Evolutionary conservation across 441 rosid species (phyloP), one percentile per base, ranked within the genome.

Genomic region (Isatis lusitanica): DNA sequence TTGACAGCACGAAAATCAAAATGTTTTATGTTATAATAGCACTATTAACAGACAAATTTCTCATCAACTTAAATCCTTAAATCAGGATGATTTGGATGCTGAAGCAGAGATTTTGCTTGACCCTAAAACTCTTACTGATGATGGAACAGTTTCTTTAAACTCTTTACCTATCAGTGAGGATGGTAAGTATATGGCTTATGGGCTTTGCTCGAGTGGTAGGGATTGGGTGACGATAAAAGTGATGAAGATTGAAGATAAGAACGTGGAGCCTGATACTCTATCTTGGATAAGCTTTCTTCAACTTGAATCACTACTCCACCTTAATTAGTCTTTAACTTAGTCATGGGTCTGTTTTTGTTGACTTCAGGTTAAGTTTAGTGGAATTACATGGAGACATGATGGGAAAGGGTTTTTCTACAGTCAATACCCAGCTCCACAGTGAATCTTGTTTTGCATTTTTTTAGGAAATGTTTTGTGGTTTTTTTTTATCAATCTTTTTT

Each of bases 381-480:
- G 79, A 16, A 87, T 91, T 63, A 79, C 80, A 70, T 94, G 98
- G 98, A 90, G 96, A n/a, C 95, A 85, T 72, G 97, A 91, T 75
- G 70, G 73, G 74, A 84, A 84, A 78, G 96, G 98, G 1, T 94
- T 94, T 75, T 94, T 94, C 86, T 94, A 91, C 66, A 60, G 95
- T 78, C 97, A 96, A 7, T 94, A 83, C 10, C 96, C 98, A 42
- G 82, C 86, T 61, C 97, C 96, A 63, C 84, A 76, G 97, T 91
- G 85, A 79, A 92, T 81, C 4, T 44, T 61, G 18, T 12, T n/a
- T 9, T 3, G 44, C 16, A 21, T n/a, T n/a, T n/a, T n/a, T n/a
- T n/a, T n/a, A n/a, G n/a, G n/a, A n/a, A n/a, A n/a, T n/a, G 7
- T 33, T 12, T 8, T 63, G 18, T 44, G 30, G n/a, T n/a, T 51